These are phyloP conservation scores for Antitrichia curtipendula DNA, from an alignment of 225 moss, liverwort and hornwort genomes.

Conservation along the genomic window DNA sequence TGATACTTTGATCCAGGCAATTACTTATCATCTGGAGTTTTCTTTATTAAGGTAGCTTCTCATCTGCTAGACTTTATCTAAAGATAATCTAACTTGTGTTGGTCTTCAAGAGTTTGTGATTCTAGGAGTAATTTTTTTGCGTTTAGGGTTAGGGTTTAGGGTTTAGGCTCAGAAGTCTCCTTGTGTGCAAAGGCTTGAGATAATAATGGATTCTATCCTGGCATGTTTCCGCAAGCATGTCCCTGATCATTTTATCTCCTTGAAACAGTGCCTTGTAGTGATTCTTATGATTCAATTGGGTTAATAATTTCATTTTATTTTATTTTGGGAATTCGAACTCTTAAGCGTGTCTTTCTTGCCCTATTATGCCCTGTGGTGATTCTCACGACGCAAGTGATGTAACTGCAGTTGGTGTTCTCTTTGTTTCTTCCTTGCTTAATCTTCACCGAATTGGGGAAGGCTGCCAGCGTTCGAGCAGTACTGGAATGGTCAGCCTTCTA, in stretches of 20 bases:
- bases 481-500: conserved; percentile 45
- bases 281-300: neutral
- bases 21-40: neutral
- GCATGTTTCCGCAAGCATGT: neutral
- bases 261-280: neutral
- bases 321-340: neutral
- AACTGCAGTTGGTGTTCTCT: conserved; percentile 66
- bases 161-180: no score
- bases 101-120: neutral
- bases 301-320: neutral
- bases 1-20: no score
- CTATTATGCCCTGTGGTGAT: neutral
- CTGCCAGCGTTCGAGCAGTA: conserved; percentile 52
- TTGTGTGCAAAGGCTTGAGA: neutral
- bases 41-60: neutral
- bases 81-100: neutral
- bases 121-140: neutral
- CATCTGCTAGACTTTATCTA: neutral
- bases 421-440: conserved; percentile 82
- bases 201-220: neutral
- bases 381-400: neutral
- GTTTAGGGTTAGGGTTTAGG: no score
- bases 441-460: conserved; percentile 69
- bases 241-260: neutral
- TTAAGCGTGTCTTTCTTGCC: neutral